A percentile compares a stretch with the other conserved stretches of the same genome.
These are phyloP conservation scores for Lasiodiplodia gonubiensis DNA, from an alignment of 2,329 filamentous ascomycete species.

Conservation along the genomic window DNA sequence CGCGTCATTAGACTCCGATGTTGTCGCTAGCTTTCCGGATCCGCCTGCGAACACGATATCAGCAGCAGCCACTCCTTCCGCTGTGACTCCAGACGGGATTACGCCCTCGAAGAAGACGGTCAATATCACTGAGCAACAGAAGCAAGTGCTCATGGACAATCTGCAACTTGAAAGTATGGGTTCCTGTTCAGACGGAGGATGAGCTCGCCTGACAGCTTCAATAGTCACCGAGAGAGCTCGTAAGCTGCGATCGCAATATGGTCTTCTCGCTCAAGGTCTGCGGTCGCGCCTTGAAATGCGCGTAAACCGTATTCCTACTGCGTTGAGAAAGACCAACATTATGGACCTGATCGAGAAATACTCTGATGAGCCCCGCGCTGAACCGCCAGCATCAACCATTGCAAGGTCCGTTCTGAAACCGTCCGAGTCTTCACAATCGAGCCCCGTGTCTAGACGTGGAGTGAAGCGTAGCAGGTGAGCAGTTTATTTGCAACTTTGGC, in stretches of 20 bases:
- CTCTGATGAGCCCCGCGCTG: conserved; percentile 35
- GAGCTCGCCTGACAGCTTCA: conserved; percentile 18
- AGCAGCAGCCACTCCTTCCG: conserved; percentile 11
- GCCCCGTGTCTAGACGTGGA: conserved; percentile 22
- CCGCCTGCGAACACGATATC: conserved; percentile 31
- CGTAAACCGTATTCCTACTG: conserved; percentile 86
- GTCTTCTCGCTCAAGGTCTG: conserved; percentile 83
- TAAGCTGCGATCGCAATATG: conserved; percentile 86
- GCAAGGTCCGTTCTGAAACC: conserved; percentile 3
- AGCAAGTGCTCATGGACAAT: conserved; percentile 87
- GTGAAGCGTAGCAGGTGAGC: conserved; percentile 20
- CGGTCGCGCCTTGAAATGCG: conserved; percentile 88
- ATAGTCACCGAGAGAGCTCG: conserved; percentile 85
- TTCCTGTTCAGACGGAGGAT: not conserved
- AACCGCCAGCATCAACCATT: conserved; percentile 26
- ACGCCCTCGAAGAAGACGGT: conserved; percentile 27
- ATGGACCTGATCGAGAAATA: conserved; percentile 73
- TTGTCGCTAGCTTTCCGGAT: conserved; percentile 13
- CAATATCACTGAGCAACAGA: conserved; percentile 62
- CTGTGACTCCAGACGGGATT: conserved; percentile 34
- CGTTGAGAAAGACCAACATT: conserved; percentile 80
- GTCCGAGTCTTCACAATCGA: conserved; percentile 25
- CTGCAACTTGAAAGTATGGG: conserved; percentile 80
- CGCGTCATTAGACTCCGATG: conserved; percentile 6
- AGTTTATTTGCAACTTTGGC: not conserved